These are phyloP conservation scores for Phytophthora megakarya DNA, from an alignment of 352 stramenopile genomes.

Conservation along the genomic window DNA sequence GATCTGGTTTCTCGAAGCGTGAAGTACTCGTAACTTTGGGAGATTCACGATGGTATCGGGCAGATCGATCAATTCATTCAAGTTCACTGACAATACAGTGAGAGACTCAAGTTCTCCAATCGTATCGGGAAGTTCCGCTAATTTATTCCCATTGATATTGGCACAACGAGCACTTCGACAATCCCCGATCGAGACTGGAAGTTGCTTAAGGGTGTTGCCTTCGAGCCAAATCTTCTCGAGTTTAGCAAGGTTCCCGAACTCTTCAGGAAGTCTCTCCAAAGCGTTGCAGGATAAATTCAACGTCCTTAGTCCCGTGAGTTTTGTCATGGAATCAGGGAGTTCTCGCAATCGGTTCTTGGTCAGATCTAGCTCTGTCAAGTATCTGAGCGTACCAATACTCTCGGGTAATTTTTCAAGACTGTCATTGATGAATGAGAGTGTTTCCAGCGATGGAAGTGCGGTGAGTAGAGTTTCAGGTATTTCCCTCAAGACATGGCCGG, in stretches of 20 bases:
- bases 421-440: constrained; percentile 58
- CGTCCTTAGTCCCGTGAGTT: constrained; percentile 35
- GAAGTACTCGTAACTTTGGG: constrained; percentile 40
- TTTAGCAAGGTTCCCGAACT: constrained; percentile 42
- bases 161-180: constrained; percentile 36
- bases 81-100: constrained; percentile 50
- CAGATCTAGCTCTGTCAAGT: constrained; percentile 58
- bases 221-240: constrained; percentile 60
- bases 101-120: constrained; percentile 51
- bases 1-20: constrained; percentile 59
- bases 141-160: constrained; percentile 54
- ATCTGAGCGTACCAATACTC: constrained; percentile 40
- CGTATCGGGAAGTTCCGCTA: constrained; percentile 41
- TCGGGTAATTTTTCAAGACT: constrained; percentile 51
- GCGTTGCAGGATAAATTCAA: constrained; percentile 63
- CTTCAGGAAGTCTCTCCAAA: constrained; percentile 47
- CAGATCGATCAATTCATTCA: constrained; percentile 55
- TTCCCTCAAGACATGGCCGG: constrained; percentile 42
- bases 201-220: constrained; percentile 47
- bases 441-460: constrained; percentile 42
- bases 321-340: constrained; percentile 54
- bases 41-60: constrained; percentile 47
- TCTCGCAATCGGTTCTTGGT: constrained; percentile 61
- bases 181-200: constrained; percentile 50
- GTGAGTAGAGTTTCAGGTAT: constrained; percentile 38